Evolutionary conservation across 495 filamentous ascomycete species (phyloP).

Genomic region (Corynascus novoguineensis): DNA sequence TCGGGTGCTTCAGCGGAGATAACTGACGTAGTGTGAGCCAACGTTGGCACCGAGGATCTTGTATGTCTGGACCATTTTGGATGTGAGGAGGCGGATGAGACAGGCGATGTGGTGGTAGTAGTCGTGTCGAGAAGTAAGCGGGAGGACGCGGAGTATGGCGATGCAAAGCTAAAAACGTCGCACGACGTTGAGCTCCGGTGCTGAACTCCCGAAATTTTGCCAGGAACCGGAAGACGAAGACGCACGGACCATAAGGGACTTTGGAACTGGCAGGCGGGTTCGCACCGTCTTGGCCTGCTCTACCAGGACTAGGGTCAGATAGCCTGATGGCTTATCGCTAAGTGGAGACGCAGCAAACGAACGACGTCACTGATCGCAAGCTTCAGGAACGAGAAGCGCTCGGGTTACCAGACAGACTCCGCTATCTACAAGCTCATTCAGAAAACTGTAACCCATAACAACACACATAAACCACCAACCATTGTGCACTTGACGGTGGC

Average conservation of each 20-base stretch:
- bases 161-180: slow-evolving; percentile 20
- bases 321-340: no score
- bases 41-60: slow-evolving; percentile 81
- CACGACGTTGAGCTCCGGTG: slow-evolving; percentile 17
- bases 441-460: no score
- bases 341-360: no score
- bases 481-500: no score
- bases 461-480: no score
- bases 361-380: no score
- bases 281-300: no score
- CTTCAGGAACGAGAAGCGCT: no score
- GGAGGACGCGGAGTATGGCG: slow-evolving; percentile 17
- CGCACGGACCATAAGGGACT: background rate
- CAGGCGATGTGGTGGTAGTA: slow-evolving; percentile 33
- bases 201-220: slow-evolving; percentile 18
- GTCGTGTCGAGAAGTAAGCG: slow-evolving; percentile 26
- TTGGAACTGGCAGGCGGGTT: background rate
- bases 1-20: slow-evolving; percentile 6
- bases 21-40: slow-evolving; percentile 87
- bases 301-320: no score
- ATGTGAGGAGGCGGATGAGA: slow-evolving; percentile 34
- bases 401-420: no score
- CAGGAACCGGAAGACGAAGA: background rate
- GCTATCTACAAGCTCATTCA: no score
- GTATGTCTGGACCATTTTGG: slow-evolving; percentile 85